Evolutionary conservation across 345 rosid species (phyloP).

Genomic region (Rhodamnia argentea): DNA sequence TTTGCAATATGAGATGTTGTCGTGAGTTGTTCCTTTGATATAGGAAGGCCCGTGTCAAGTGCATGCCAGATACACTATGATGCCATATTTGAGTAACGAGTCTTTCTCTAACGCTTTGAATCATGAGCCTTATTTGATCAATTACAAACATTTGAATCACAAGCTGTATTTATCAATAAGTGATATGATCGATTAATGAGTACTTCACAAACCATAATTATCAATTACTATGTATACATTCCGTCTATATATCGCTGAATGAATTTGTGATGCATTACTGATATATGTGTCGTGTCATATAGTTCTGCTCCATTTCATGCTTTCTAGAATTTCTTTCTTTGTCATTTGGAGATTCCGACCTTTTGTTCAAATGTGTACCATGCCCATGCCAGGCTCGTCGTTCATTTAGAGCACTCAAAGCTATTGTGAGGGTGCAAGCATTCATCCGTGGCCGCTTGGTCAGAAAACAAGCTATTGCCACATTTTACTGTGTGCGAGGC

Average conservation of each 20-base stretch:
- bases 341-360: background rate
- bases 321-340: background rate
- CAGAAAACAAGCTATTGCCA: constrained; percentile 81
- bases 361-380: background rate
- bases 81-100: background rate
- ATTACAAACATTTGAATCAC: background rate
- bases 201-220: background rate
- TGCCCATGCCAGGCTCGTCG: constrained; percentile 46
- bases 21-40: background rate
- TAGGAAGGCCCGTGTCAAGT: background rate
- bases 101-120: background rate
- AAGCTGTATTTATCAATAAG: background rate
- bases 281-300: background rate
- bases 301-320: background rate
- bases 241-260: background rate
- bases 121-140: background rate
- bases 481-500: constrained; percentile 45
- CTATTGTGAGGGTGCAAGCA: constrained; percentile 62
- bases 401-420: constrained; percentile 41
- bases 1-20: background rate
- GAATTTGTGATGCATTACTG: background rate
- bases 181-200: background rate
- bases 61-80: background rate
- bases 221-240: background rate
- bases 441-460: constrained; percentile 71